Percentiles rank a stretch among this genome's conserved stretches.
Conservation (phyloP, 1,284 basidiomycete species). For the Leucoagaricus sp. region DNA sequence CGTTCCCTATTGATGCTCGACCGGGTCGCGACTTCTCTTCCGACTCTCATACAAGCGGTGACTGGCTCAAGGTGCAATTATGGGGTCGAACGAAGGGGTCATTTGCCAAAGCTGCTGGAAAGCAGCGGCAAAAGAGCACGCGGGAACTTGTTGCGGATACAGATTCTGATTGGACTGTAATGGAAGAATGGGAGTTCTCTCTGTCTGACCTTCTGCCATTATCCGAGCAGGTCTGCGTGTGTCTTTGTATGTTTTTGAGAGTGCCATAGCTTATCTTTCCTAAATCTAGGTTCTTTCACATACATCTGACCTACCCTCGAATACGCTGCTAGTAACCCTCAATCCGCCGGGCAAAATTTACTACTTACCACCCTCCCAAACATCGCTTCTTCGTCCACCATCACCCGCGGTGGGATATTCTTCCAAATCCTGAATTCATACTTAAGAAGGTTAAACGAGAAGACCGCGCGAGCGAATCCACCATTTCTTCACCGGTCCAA, state of each 20-base stretch:
- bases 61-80: constrained; percentile 50
- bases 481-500: neutral
- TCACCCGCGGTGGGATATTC: constrained; percentile 62
- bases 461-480: constrained; percentile 9
- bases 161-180: constrained; percentile 54
- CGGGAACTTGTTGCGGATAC: neutral
- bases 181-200: constrained; percentile 71
- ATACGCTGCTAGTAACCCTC: constrained; percentile 70
- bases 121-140: constrained; percentile 2
- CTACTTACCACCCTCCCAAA: constrained; percentile 48
- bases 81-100: constrained; percentile 3
- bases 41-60: constrained; percentile 49
- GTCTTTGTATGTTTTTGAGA: neutral
- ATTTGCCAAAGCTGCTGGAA: constrained; percentile 7
- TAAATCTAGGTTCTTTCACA: constrained; percentile 30
- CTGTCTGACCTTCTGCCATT: constrained; percentile 62
- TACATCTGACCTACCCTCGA: constrained; percentile 62
- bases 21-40: constrained; percentile 44
- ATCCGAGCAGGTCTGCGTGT: constrained; percentile 59
- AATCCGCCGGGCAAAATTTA: constrained; percentile 57
- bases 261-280: constrained; percentile 13
- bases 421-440: constrained; percentile 68
- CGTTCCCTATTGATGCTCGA: constrained; percentile 58
- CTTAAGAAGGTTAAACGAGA: constrained; percentile 38
- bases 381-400: constrained; percentile 38